Percentiles rank a stretch among this genome's conserved stretches.
These are phyloP conservation scores for Eucalyptus caleyi DNA, from an alignment of 345 rosid species.

Conservation along the genomic window DNA sequence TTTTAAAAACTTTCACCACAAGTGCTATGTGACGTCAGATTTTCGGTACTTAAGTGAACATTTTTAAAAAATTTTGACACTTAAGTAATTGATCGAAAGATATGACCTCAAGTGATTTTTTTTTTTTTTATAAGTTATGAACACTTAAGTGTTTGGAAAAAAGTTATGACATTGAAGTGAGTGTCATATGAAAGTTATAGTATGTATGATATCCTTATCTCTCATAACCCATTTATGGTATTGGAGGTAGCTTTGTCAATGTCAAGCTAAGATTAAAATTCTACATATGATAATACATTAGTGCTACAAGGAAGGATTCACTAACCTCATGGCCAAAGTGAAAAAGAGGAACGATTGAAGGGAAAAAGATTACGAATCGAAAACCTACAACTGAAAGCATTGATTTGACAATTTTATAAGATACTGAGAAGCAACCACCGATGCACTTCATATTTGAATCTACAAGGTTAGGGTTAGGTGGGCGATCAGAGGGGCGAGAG, in stretches of 20 bases:
- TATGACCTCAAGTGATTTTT: too few relatives aligned
- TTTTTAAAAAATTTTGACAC: rapidly evolving
- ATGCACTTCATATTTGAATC: not conserved
- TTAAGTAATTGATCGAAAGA: too few relatives aligned
- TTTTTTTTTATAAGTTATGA: too few relatives aligned
- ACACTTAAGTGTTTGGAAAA: too few relatives aligned
- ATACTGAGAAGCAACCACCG: not conserved
- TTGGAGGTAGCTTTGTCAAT: not conserved
- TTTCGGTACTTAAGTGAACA: too few relatives aligned
- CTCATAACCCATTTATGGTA: not conserved
- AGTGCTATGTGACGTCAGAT: too few relatives aligned
- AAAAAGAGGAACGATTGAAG: not conserved
- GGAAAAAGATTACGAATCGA: not conserved
- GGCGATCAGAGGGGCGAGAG: not conserved
- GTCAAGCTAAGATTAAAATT: not conserved
- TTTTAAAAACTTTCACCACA: too few relatives aligned
- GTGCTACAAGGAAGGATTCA: not conserved
- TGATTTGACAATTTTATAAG: not conserved
- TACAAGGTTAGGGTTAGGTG: not conserved
- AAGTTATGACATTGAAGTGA: too few relatives aligned
- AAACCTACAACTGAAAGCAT: not conserved
- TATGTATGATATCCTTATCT: too few relatives aligned
- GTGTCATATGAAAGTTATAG: too few relatives aligned
- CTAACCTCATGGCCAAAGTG: not conserved
- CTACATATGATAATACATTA: not conserved